phyloP scores from a whole-genome alignment of 1,284 basidiomycete species.

The Austroboletus olivaceoglutinosus region DNA sequence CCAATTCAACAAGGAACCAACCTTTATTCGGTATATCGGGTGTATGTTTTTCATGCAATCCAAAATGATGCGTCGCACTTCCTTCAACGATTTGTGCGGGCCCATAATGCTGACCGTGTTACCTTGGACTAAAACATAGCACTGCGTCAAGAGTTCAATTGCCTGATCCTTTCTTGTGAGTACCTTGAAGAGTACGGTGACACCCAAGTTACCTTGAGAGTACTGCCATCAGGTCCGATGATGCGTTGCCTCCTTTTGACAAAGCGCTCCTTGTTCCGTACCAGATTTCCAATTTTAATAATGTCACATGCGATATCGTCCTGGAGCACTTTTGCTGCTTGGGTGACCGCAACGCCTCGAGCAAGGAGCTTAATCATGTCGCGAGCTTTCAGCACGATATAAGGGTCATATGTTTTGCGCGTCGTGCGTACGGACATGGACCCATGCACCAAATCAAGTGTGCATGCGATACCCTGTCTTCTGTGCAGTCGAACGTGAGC shows the following conservation, averaged over 20 bases:
- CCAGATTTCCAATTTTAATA: constrained; percentile 94
- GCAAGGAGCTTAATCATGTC: constrained; percentile 96
- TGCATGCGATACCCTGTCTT: constrained; percentile 80
- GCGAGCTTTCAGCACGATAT: constrained; percentile 92
- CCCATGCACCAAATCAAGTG: constrained; percentile 93
- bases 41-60: constrained; percentile 99
- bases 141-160: constrained; percentile 94
- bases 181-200: background rate
- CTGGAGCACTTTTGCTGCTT: constrained; percentile 90
- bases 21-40: constrained; percentile 99
- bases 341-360: constrained; percentile 79
- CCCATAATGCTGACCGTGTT: constrained; percentile 99
- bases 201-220: constrained; percentile 69
- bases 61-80: constrained; percentile 91
- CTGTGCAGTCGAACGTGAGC: constrained; percentile 2
- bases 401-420: constrained; percentile 96
- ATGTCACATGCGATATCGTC: constrained; percentile 94
- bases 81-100: constrained; percentile 91
- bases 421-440: constrained; percentile 98
- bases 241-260: constrained; percentile 96
- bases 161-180: constrained; percentile 54
- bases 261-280: constrained; percentile 96
- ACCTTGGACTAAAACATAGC: constrained; percentile 97
- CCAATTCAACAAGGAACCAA: constrained; percentile 29
- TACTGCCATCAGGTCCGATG: constrained; percentile 95